Conservation (phyloP, 116 monocot species). For the Trichopus zeylanicus region DNA sequence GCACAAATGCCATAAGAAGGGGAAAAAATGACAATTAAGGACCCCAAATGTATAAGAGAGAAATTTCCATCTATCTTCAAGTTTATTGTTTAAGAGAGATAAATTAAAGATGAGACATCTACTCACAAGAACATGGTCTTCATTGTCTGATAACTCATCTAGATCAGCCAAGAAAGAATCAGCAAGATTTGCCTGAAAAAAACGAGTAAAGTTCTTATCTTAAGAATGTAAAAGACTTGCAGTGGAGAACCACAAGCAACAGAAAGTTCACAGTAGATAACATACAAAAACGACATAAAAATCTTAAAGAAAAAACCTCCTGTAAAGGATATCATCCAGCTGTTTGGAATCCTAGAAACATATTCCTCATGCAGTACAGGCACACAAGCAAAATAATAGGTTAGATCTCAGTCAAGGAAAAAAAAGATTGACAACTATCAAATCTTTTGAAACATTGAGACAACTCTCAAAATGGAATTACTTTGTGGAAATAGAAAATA, state of each 20-base stretch:
- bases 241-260: background rate
- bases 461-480: no score
- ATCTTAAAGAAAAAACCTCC: no score
- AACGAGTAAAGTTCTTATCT: background rate
- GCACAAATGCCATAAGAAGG: conserved; percentile 3
- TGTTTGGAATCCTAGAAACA: background rate
- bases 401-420: no score
- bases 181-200: conserved; percentile 73
- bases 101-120: background rate
- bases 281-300: background rate
- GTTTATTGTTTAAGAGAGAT: background rate
- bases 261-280: background rate
- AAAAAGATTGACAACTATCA: no score
- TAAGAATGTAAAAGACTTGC: background rate
- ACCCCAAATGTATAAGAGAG: background rate
- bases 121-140: conserved; percentile 55
- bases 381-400: no score
- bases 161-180: conserved; percentile 98
- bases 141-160: conserved; percentile 84
- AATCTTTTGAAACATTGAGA: no score
- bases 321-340: background rate
- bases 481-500: no score
- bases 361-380: background rate
- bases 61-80: background rate
- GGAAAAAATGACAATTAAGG: no score